phyloP scores from a whole-genome alignment of 345 rosid genomes.

The Pugionium cornutum region DNA sequence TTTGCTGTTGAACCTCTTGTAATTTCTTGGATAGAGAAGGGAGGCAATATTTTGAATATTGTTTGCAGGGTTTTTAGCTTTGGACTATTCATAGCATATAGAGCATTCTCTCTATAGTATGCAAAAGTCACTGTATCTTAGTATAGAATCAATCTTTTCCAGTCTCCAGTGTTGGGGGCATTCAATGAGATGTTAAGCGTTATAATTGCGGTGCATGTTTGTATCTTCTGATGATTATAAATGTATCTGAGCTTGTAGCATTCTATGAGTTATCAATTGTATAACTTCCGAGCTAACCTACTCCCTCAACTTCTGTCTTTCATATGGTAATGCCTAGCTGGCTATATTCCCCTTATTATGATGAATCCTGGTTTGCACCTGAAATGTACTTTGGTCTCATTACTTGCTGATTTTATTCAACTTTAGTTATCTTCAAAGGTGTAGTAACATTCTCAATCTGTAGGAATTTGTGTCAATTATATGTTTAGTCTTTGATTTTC shows the following conservation, averaged over 20 bases:
- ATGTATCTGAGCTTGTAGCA: constrained; percentile 3
- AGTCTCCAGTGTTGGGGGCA: neutral
- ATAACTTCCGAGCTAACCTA: neutral
- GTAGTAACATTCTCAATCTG: constrained; percentile 7
- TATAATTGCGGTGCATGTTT: neutral
- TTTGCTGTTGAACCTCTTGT: constrained; percentile 11
- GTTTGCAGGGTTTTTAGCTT: constrained; percentile 1
- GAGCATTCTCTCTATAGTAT: neutral
- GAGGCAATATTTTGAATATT: constrained; percentile 2
- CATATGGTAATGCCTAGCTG: neutral
- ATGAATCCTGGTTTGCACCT: constrained; percentile 9
- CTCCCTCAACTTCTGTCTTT: constrained; percentile 9
- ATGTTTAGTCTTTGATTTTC: constrained; percentile 10
- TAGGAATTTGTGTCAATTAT: constrained; percentile 3
- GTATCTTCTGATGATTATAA: constrained; percentile 13
- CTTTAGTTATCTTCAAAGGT: constrained; percentile 5
- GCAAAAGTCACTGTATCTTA: constrained; percentile 12
- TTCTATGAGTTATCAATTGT: neutral
- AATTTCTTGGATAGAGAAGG: constrained; percentile 21
- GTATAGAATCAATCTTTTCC: constrained; percentile 11
- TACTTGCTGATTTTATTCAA: neutral
- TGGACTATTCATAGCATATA: constrained; percentile 16
- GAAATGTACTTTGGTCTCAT: constrained; percentile 13
- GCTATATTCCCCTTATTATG: neutral
- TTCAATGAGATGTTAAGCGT: neutral